Percentiles rank a stretch among this genome's conserved stretches.
These are phyloP conservation scores for Somion occarium DNA, from an alignment of 1,284 basidiomycete genomes.

Conservation along the genomic window DNA sequence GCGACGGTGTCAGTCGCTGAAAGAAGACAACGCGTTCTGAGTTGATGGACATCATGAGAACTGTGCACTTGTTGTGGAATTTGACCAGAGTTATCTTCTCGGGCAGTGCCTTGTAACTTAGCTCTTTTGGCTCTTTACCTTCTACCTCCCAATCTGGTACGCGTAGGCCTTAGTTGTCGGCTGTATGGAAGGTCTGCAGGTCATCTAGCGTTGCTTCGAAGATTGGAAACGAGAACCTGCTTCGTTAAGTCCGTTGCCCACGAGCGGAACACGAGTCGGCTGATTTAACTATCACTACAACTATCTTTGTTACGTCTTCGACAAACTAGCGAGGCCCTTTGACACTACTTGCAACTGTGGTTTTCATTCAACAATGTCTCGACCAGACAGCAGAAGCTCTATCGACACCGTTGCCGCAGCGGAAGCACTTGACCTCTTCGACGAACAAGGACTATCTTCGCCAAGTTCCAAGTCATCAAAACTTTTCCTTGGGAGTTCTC, in stretches of 20 bases:
- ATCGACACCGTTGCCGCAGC: slow-evolving; percentile 10
- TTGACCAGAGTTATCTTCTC: background rate
- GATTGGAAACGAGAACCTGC: background rate
- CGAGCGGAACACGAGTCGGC: background rate
- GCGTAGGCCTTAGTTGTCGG: no score
- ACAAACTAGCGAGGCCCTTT: no score
- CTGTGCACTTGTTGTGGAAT: background rate
- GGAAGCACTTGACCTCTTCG: slow-evolving; percentile 12
- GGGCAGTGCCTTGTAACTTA: background rate
- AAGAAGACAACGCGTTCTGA: background rate
- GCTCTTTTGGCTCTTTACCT: background rate
- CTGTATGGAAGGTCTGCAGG: background rate
- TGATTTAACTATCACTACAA: background rate
- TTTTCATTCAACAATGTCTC: slow-evolving; percentile 8
- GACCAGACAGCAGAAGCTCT: slow-evolving; percentile 8
- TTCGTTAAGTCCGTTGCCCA: background rate
- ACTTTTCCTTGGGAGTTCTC: slow-evolving; percentile 12
- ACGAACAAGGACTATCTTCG: slow-evolving; percentile 7
- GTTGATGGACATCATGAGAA: background rate
- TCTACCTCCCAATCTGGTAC: background rate
- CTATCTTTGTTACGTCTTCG: no score
- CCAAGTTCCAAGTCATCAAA: slow-evolving; percentile 5
- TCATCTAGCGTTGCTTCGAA: background rate
- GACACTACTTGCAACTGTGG: no score
- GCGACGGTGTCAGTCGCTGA: background rate